A percentile compares a stretch with the other conserved stretches of the same genome.
Conservation (phyloP, 768 basidiomycete species). For the Agrocybe praecox region DNA sequence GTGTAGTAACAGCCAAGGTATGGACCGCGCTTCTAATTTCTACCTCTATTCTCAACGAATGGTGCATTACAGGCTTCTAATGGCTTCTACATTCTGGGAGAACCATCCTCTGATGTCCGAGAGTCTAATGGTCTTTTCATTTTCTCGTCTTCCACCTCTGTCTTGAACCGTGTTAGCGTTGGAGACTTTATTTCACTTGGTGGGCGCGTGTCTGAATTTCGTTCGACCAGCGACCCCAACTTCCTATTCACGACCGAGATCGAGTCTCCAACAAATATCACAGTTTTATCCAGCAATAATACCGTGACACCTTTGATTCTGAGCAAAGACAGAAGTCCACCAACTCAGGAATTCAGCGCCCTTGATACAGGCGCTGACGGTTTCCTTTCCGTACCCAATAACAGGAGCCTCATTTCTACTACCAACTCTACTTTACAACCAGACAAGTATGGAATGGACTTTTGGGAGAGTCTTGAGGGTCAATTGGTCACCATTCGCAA, state of each 20-base stretch:
- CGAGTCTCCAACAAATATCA: constrained; percentile 42
- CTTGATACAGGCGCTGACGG: constrained; percentile 57
- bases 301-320: constrained; percentile 50
- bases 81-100: constrained; percentile 52
- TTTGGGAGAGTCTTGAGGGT: constrained; percentile 66
- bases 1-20: constrained; percentile 57
- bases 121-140: constrained; percentile 54
- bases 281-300: constrained; percentile 45
- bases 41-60: not conserved
- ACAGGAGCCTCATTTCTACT: constrained; percentile 44
- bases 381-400: constrained; percentile 58
- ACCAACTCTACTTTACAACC: constrained; percentile 52
- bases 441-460: constrained; percentile 57
- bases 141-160: constrained; percentile 42
- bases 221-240: constrained; percentile 42
- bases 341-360: constrained; percentile 47
- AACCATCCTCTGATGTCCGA: constrained; percentile 44
- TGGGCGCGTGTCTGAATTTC: constrained; percentile 52
- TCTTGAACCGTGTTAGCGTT: constrained; percentile 39
- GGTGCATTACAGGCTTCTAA: constrained; percentile 33
- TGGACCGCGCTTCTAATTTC: not conserved
- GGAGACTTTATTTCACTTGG: constrained; percentile 51
- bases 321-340: constrained; percentile 54
- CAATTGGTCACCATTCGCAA: constrained; percentile 54
- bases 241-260: constrained; percentile 56